These are phyloP conservation scores for Boletus subcaerulescens DNA, from an alignment of 768 basidiomycete species.

Conservation along the genomic window DNA sequence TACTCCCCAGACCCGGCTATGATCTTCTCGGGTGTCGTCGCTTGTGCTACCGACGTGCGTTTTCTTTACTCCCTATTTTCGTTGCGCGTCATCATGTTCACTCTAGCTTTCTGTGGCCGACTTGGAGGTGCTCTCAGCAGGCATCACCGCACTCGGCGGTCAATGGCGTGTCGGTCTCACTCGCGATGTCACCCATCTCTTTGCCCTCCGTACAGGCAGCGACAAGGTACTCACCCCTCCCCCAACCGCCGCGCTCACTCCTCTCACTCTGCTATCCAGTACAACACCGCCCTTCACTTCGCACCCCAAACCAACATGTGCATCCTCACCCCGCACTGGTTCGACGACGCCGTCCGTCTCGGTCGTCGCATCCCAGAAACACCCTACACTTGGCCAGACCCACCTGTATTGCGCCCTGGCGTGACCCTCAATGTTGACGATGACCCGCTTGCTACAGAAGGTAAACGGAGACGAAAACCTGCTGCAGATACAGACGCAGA, in stretches of 20 bases:
- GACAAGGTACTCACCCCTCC: conserved; percentile 34
- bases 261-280: conserved; percentile 23
- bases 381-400: conserved; percentile 75
- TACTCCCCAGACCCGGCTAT: conserved; percentile 76
- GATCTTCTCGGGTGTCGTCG: conserved; percentile 82
- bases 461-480: conserved; percentile 23
- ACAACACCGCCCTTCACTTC: conserved; percentile 53
- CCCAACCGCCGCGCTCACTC: not conserved
- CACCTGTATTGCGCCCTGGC: conserved; percentile 42
- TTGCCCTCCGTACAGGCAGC: conserved; percentile 52
- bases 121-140: conserved; percentile 68
- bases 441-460: conserved; percentile 12
- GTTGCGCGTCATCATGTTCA: not conserved
- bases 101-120: conserved; percentile 58
- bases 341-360: conserved; percentile 71
- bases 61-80: too few species aligned
- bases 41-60: conserved; percentile 64
- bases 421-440: conserved; percentile 15
- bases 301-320: conserved; percentile 56
- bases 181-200: conserved; percentile 84
- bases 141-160: conserved; percentile 74
- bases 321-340: conserved; percentile 87
- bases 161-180: conserved; percentile 77
- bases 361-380: conserved; percentile 50
- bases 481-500: conserved; percentile 25